Base-by-base conservation (phyloP, 2,329 filamentous ascomycete genomes). In the Nectriaceae sp. region DNA sequence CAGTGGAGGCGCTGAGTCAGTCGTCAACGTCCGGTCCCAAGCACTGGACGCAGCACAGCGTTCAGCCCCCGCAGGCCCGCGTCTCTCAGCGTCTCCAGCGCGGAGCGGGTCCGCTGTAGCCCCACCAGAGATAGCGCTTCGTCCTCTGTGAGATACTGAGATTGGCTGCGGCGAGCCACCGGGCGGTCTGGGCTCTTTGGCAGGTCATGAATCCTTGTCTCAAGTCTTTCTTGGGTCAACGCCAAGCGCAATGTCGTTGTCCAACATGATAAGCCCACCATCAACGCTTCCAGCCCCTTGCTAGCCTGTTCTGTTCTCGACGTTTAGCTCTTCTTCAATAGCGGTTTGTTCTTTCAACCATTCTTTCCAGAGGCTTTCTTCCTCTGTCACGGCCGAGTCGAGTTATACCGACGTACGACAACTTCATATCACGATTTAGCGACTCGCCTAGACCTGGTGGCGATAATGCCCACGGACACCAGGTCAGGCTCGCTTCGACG, bases 231-330 rank as follows among this genome's bases (percentile, higher is more conserved):
- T 10, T n/a, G 19, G 16, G 8, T 39, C 37, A 21, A 39, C 18
- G 33, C 37, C 20, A 39, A 21, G 11, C 37, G n/a, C 13, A 21
- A 20, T n/a, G 19, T 39, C 37, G 20, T 18, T n/a, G 37, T 39
- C 37, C 49, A 56, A 47, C 47, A 20, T 40, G 59, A 62, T 62
- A 59, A 62, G 59, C 59, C 52, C 53, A 56, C 55, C 52, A 53
- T 49, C 52, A 49, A 43, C 52, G 16, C 8, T 39, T 54, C 48
- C 54, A 49, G 54, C 54, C 57, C 54, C 56, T 56, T 55, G 51
- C 22, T 50, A 46, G 50, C 31, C 47, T 37, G 46, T 44, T 37
- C 33, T 51, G 43, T 46, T 46, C 42, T 44, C 40, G 43, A 21
- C 38, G 16, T 18, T 11, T 18, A 21, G 29, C 21, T 29, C 29